A percentile compares a stretch with the other conserved stretches of the same genome.
These are phyloP conservation scores for Agrocybe praecox DNA, from an alignment of 768 basidiomycete species.

Conservation along the genomic window DNA sequence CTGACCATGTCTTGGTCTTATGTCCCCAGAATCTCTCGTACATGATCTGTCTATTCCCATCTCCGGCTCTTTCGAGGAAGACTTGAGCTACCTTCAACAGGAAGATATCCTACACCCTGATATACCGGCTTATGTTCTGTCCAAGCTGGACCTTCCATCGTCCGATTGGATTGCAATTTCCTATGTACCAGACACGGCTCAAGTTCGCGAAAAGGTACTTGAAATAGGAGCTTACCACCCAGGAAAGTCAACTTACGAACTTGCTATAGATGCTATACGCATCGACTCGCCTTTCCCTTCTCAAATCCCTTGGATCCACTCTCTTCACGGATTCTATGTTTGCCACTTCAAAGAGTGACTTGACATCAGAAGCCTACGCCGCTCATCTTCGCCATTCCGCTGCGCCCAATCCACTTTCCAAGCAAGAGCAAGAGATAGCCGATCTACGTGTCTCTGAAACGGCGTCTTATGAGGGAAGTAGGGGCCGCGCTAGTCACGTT, in stretches of 20 bases:
- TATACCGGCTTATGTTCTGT: conserved; percentile 76
- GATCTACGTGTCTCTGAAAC: conserved; percentile 76
- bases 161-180: conserved; percentile 73
- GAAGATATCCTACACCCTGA: conserved; percentile 54
- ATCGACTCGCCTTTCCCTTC: conserved; percentile 68
- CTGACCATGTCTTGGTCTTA: conserved; percentile 17
- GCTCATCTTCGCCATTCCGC: conserved; percentile 70
- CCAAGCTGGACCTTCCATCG: conserved; percentile 58
- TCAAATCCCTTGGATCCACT: conserved; percentile 74
- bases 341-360: conserved; percentile 71
- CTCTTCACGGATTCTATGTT: conserved; percentile 76
- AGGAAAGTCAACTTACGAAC: neutral
- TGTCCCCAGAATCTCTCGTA: conserved; percentile 64
- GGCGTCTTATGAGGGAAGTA: conserved; percentile 58
- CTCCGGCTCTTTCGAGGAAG: conserved; percentile 57
- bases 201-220: conserved; percentile 77
- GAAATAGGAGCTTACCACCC: neutral
- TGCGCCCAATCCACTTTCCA: conserved; percentile 82
- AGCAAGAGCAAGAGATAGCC: conserved; percentile 80
- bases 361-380: conserved; percentile 70
- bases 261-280: conserved; percentile 82
- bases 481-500: conserved; percentile 55
- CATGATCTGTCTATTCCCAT: conserved; percentile 53
- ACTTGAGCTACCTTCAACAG: conserved; percentile 59
- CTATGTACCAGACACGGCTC: conserved; percentile 84